Base-by-base conservation (phyloP, 192 early-diverging fungal genomes). In the Coemansia furcata region DNA sequence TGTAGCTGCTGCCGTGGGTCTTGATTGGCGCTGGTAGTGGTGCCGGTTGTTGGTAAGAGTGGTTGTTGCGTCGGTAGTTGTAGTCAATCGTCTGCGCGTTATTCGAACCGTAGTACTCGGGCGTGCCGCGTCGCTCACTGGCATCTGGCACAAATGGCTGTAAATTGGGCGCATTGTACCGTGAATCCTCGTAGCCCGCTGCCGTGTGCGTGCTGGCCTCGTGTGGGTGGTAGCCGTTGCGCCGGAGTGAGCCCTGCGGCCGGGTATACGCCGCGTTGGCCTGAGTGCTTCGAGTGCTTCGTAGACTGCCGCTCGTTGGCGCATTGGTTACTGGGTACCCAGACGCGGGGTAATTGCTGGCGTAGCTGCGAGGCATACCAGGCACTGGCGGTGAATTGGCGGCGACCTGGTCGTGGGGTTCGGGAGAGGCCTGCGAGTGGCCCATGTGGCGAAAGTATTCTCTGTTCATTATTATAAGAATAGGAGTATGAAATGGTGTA, bases 61-160 rank as follows among this genome's bases (percentile, higher is more conserved):
- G 50, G 21, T 52, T 26, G 50, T 30, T 52, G 39, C 35, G 30
- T 19, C 58, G 26, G 52, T 76, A 70, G 37, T 39, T 57, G 61
- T 71, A 71, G 43, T 76, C 74, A 17, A 21, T 23, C 4, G 66
- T 52, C 29, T 63, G 67, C 32, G 50, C 26, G 50, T 26, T 30
- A 52, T 52, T 52, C 50, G 50, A 26, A 23, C 65, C 54, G 60
- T 66, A 65, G 47, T 17, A 38, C 9, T 80, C 78, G 1, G 73
- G 70, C 3, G 78, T 72, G 23, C 50, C 50, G 21, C 78, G 78
- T 23, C 73, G 65, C 19, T 80, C 78, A 58, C 32, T 65, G 23
- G 58, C 49, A 52, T 81, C 78, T 3, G 73, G 64, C 23, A 76
- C 73, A 62, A 46, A 81, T 33, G 78, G 78, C 66, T 76, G 78